Base-by-base conservation (phyloP, 1,139 yeast genomes). In the Candida mesenterica region DNA sequence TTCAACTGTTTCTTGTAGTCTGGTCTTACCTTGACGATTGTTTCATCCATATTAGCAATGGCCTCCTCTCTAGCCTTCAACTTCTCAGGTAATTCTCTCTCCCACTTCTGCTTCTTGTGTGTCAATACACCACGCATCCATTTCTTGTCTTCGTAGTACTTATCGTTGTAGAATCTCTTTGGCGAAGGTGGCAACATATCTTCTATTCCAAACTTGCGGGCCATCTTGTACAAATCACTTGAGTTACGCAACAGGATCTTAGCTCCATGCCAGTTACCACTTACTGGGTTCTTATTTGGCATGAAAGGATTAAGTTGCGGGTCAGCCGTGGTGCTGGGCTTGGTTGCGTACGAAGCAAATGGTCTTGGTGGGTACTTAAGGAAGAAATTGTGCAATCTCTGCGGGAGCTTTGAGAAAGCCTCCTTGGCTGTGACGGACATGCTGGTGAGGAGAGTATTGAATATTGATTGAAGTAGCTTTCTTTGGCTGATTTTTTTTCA, bases 301-400 rank as follows among this genome's bases (percentile, higher is more conserved):
- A 88, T 61, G 58, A 92, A 92, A 36, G 98, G 98, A 59, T 92
- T 92, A 50, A 87, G 84, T 40, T 75, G 72, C 15, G 78, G 74
- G 32, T 88, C 90, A 34, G 67, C 67, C 15, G 85, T 77, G 22
- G 77, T 65, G 4, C 86, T 76, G 36, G 96, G 85, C 44, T 71
- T 75, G 3, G 67, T 61, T 6, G 86, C 67, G 59, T 89, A 90
- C 47, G 72, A 57, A 20, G 72, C 73, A 57, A 77, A 78, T n/a
- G 95, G 92, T 28, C 83, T 67, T 12, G 97, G 97, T 28, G 97
- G 97, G 53, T 79, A 86, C 57, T 77, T 82, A 39, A 77, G 68
- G 65, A 90, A 89, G 61, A 90, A 90, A 50, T 69, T 76, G 57
- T 81, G 85, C 33, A 90, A 72, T 53, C 75, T 77, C 41, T 63